phyloP scores from a whole-genome alignment of 2,329 filamentous ascomycete genomes.

The Colletotrichum zoysiae region DNA sequence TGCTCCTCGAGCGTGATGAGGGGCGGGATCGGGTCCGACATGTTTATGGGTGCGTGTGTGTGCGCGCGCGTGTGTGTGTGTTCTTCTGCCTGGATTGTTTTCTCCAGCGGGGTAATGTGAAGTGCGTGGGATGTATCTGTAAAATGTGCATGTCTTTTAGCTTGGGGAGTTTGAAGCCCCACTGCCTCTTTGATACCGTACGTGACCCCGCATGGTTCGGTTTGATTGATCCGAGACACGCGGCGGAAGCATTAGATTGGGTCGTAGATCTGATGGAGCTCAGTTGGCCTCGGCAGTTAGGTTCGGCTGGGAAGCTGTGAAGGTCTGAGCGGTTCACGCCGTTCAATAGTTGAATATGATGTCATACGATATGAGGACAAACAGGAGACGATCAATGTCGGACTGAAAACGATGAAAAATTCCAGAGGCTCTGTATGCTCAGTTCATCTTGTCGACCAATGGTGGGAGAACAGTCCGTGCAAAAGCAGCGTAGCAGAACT shows the following conservation, averaged over 20 bases:
- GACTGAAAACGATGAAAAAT: background rate
- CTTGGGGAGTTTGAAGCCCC: background rate
- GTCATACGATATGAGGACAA: background rate
- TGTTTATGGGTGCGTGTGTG: background rate
- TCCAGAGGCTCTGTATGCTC: too few species aligned
- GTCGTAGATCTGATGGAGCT: background rate
- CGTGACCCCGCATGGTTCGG: background rate
- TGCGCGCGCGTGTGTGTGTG: background rate
- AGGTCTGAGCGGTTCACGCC: background rate
- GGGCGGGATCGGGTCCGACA: constrained; percentile 42
- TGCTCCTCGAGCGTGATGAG: constrained; percentile 60
- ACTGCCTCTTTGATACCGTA: background rate
- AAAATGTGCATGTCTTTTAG: background rate
- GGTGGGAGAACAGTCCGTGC: too few species aligned
- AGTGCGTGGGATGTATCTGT: background rate
- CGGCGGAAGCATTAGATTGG: background rate
- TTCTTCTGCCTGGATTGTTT: too few species aligned
- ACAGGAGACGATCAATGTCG: background rate
- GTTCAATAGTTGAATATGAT: background rate
- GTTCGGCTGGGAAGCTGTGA: background rate
- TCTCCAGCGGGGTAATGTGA: background rate
- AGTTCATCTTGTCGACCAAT: too few species aligned
- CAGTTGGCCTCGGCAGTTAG: too few species aligned
- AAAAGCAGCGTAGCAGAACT: too few species aligned
- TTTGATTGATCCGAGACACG: background rate